Percentiles rank a stretch among this genome's conserved stretches.
These are phyloP conservation scores for Chalciporus pseudorubinellus DNA, from an alignment of 768 basidiomycete species.

Conservation along the genomic window DNA sequence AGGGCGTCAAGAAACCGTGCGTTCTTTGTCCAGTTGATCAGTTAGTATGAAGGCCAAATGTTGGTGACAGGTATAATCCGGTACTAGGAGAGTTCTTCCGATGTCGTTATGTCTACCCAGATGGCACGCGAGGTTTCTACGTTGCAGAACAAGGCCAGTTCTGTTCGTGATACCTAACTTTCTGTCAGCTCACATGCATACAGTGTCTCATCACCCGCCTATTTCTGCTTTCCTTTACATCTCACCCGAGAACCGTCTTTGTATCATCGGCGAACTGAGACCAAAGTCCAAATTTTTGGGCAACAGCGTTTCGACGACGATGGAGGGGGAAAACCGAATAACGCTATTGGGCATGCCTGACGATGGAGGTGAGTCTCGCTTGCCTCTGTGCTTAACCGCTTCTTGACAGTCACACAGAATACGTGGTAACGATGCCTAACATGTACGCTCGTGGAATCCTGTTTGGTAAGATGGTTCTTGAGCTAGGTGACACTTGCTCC, in stretches of 20 bases:
- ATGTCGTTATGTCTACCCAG: conserved; percentile 88
- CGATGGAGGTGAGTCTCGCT: conserved; percentile 71
- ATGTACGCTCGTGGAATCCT: conserved; percentile 91
- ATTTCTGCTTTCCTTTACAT: conserved; percentile 95
- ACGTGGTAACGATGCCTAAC: conserved; percentile 94
- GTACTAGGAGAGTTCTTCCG: conserved; percentile 98
- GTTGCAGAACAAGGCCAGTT: conserved; percentile 88
- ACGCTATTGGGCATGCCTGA: conserved; percentile 77
- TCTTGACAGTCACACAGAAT: conserved; percentile 47
- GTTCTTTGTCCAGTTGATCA: conserved; percentile 23
- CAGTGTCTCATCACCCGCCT: conserved; percentile 94
- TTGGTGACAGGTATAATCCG: conserved; percentile 78
- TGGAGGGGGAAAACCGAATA: conserved; percentile 95
- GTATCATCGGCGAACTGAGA: conserved; percentile 87
- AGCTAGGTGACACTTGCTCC: conserved; percentile 86
- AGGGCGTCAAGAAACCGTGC: conserved; percentile 98
- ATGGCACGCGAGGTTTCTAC: conserved; percentile 93
- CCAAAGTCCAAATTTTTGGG: conserved; percentile 97
- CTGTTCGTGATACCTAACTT: neutral
- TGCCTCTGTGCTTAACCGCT: neutral
- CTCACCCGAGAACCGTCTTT: conserved; percentile 84
- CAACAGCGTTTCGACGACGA: conserved; percentile 91
- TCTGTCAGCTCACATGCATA: neutral
- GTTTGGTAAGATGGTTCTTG: conserved; percentile 93
- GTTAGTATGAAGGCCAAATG: conserved; percentile 1